phyloP scores from a whole-genome alignment of 805 yeast species.

The Candida corydali region DNA sequence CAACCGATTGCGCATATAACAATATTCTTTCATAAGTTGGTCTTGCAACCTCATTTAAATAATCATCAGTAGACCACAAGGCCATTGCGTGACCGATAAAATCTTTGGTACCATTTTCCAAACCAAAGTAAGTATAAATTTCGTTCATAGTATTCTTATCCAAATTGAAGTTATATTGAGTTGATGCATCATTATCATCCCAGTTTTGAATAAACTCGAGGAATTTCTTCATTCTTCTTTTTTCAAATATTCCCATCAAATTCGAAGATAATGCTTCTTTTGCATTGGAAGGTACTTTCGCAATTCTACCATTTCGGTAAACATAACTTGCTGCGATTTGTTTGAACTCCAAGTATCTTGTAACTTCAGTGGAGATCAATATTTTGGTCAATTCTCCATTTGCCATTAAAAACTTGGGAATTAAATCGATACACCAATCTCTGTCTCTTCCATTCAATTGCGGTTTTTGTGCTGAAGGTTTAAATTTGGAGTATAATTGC shows the following conservation, averaged over 20 bases:
- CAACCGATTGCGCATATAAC: conserved; percentile 84
- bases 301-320: conserved; percentile 82
- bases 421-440: conserved; percentile 96
- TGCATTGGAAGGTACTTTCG: conserved; percentile 92
- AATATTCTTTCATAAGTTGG: conserved; percentile 85
- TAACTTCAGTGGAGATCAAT: conserved; percentile 91
- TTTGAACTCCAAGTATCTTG: conserved; percentile 92
- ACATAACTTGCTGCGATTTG: conserved; percentile 96
- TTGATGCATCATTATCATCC: conserved; percentile 69
- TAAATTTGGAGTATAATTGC: conserved; percentile 74
- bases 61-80: conserved; percentile 88
- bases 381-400: conserved; percentile 96
- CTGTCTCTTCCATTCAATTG: conserved; percentile 84
- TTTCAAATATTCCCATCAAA: conserved; percentile 93
- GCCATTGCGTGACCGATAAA: conserved; percentile 99
- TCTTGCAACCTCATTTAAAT: conserved; percentile 83
- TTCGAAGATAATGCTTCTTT: conserved; percentile 88
- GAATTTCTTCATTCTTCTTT: conserved; percentile 89
- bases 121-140: conserved; percentile 81
- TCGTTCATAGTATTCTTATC: conserved; percentile 90
- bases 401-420: conserved; percentile 96
- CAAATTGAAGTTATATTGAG: conserved; percentile 83
- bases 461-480: conserved; percentile 67
- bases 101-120: conserved; percentile 90
- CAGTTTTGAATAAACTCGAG: conserved; percentile 83